Evolutionary conservation across 768 basidiomycete species (phyloP), one percentile per base, ranked within the genome.

Genomic region (Russula foetens): DNA sequence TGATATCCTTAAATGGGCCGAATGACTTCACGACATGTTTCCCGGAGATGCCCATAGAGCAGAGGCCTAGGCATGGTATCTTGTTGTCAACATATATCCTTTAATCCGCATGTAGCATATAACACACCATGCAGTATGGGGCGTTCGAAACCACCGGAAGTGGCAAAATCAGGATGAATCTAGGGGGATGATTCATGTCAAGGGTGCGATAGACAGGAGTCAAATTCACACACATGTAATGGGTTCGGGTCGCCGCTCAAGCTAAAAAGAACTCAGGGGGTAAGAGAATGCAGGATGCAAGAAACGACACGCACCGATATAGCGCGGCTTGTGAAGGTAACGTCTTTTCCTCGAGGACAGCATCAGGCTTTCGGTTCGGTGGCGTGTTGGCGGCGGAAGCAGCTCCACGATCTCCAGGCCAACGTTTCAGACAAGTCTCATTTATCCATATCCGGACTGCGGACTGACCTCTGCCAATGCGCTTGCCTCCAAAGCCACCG

Each of bases 401-500:
- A 14, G 92, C 73, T 11, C 96, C 96, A 57, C 96, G 88, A 71
- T 98, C 97, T 95, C 46, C 35, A 53, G 17, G 55, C 28, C 19
- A 14, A 12, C 12, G 21, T 38, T 14, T 53, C 48, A 64, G 23
- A 31, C 44, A 26, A 33, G 39, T 6, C 21, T 39, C 26, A 19
- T 9, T 52, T 23, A 47, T 47, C 43, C 26, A 44, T 28, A 24
- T n/a, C 33, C 35, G 55, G n/a, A 67, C 79, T 62, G 68, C 35
- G 55, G n/a, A 67, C 79, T 62, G 68, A 92, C 94, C 91, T 51
- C 76, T 83, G 33, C 93, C 94, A 31, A 72, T 75, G 59, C 91
- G 89, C 76, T 89, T 92, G 19, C 97, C 97, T 3, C 92, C 92
- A 72, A 99, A 97, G 0, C 94, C 95, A n/a, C 97, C 97, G 26